These are phyloP conservation scores for Rosellinia necatrix DNA, from an alignment of 2,329 filamentous ascomycete genomes.

Conservation along the genomic window DNA sequence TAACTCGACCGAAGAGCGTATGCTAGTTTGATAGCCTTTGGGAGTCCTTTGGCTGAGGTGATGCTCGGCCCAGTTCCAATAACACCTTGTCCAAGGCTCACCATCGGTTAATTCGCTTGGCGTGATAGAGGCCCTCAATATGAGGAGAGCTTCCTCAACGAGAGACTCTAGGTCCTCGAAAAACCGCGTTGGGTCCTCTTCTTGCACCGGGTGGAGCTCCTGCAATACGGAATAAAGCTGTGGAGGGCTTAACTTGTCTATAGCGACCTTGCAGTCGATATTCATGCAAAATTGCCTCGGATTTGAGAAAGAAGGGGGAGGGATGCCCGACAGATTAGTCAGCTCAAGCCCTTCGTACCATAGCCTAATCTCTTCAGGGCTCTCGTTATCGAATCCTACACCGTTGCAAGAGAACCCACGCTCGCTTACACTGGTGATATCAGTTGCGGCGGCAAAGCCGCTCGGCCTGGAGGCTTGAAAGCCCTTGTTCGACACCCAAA, in stretches of 20 bases:
- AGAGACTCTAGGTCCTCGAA: constrained; percentile 17
- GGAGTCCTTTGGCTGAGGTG: constrained; percentile 2
- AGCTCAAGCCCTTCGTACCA: constrained; percentile 21
- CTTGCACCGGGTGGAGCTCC: too few species aligned
- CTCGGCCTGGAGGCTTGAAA: neutral
- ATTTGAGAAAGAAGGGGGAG: neutral
- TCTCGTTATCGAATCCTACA: neutral
- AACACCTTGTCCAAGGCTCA: constrained; percentile 12
- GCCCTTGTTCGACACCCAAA: constrained; percentile 21
- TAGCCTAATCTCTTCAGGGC: constrained; percentile 1
- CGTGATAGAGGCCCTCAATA: too few species aligned
- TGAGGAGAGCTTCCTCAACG: too few species aligned
- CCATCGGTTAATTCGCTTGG: too few species aligned
- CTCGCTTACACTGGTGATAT: neutral
- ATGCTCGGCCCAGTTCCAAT: constrained; percentile 20
- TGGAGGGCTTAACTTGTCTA: neutral
- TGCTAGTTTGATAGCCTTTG: neutral
- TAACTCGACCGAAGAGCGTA: too few species aligned
- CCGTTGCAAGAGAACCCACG: constrained; percentile 12
- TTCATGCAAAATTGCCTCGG: constrained; percentile 22
- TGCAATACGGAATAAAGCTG: too few species aligned
- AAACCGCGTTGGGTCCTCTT: constrained; percentile 1
- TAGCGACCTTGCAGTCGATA: constrained; percentile 18
- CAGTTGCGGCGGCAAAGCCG: neutral
- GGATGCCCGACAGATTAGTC: neutral